Evolutionary conservation across 148 eudicot genomes (phyloP).

Genomic region (Silene uniflora): DNA sequence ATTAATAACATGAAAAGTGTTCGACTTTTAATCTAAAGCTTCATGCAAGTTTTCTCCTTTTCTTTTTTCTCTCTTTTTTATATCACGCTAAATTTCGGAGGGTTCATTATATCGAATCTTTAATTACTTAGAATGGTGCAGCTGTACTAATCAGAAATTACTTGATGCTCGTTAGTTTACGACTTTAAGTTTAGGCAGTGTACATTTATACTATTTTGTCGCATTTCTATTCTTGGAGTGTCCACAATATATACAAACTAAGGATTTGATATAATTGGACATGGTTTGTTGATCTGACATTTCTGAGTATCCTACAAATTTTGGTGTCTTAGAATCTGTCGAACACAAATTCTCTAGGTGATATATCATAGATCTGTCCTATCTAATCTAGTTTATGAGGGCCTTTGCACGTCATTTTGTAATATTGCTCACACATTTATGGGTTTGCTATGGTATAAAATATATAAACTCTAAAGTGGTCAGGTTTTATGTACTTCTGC

Average conservation of each 20-base stretch:
- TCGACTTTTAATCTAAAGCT: neutral
- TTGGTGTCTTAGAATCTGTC: neutral
- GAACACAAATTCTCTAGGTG: neutral
- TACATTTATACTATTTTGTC: neutral
- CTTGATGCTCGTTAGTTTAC: neutral
- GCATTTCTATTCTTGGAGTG: neutral
- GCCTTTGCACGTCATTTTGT: too few relatives aligned
- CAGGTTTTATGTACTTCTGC: neutral
- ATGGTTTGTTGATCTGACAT: neutral
- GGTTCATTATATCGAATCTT: neutral
- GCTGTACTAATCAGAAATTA: neutral
- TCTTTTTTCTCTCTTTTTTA: too few relatives aligned
- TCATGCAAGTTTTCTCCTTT: neutral
- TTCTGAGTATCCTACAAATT: neutral
- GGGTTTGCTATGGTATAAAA: too few relatives aligned
- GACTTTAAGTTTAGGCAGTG: neutral
- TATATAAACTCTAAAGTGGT: neutral
- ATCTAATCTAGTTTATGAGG: neutral
- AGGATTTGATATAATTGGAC: neutral
- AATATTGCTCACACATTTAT: too few relatives aligned
- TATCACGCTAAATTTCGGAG: neutral
- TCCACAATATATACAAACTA: neutral
- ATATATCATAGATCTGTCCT: neutral
- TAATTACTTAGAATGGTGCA: neutral
- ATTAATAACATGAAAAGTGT: neutral